These are phyloP conservation scores for Pseudopyrenochaeta lycopersici DNA, from an alignment of 2,329 filamentous ascomycete species.

Conservation along the genomic window DNA sequence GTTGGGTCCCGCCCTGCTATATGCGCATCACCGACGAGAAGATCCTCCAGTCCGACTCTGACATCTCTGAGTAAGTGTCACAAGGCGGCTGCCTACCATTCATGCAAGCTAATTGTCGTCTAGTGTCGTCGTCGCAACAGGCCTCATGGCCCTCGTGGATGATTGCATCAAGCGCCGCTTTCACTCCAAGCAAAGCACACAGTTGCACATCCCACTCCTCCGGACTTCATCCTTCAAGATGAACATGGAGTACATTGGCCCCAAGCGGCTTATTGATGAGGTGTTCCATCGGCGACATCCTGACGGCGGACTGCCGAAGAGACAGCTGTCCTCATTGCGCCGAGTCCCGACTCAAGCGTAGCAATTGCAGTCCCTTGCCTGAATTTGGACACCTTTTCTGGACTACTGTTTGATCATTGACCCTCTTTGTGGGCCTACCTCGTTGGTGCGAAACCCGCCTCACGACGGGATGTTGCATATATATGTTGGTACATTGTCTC, in stretches of 20 bases:
- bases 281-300: slow-evolving; percentile 64
- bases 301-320: slow-evolving; percentile 28
- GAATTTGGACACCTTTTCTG: slow-evolving; percentile 2
- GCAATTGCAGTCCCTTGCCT: not conserved
- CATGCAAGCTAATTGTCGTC: not conserved
- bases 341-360: slow-evolving; percentile 21
- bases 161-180: slow-evolving; percentile 87
- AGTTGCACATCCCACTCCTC: slow-evolving; percentile 61
- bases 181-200: slow-evolving; percentile 64
- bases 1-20: slow-evolving; percentile 89
- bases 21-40: slow-evolving; percentile 86
- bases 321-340: slow-evolving; percentile 37
- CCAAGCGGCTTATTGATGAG: slow-evolving; percentile 70
- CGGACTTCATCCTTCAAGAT: slow-evolving; percentile 61
- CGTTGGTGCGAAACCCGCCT: slow-evolving; percentile 18
- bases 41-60: slow-evolving; percentile 74
- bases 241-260: slow-evolving; percentile 69
- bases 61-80: slow-evolving; percentile 83
- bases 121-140: slow-evolving; percentile 89
- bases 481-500: slow-evolving; percentile 29
- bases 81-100: slow-evolving; percentile 1
- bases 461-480: slow-evolving; percentile 22
- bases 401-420: slow-evolving; percentile 22
- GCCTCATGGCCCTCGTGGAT: slow-evolving; percentile 86
- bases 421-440: slow-evolving; percentile 15